Percentiles rank a stretch among this genome's conserved stretches.
Conservation (phyloP, 192 early-diverging fungal genomes). For the Gigaspora rosea region DNA sequence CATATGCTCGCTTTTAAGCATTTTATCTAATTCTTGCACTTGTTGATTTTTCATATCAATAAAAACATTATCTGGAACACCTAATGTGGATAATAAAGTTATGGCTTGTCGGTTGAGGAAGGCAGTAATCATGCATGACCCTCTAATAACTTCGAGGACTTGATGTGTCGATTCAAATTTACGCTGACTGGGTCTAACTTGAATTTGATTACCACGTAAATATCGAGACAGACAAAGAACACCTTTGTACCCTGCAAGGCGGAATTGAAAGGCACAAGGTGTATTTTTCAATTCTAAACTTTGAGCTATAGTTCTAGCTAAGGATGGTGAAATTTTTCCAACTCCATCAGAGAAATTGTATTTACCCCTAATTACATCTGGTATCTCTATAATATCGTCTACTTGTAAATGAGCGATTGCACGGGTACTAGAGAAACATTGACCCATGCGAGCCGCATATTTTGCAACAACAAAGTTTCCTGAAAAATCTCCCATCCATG, state of each 20-base stretch:
- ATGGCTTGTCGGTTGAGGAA: slow-evolving; percentile 71
- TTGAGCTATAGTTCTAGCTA: slow-evolving; percentile 49
- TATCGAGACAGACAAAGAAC: slow-evolving; percentile 48
- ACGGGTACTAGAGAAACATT: slow-evolving; percentile 72
- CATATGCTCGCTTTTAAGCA: slow-evolving; percentile 37
- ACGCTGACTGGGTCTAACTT: slow-evolving; percentile 56
- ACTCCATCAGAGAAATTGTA: slow-evolving; percentile 77
- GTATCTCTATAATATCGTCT: slow-evolving; percentile 48
- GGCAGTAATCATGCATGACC: slow-evolving; percentile 50
- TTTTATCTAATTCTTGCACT: slow-evolving; percentile 41
- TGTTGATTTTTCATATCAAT: slow-evolving; percentile 49
- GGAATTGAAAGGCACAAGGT: slow-evolving; percentile 72
- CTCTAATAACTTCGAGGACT: slow-evolving; percentile 61
- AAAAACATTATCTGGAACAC: slow-evolving; percentile 60
- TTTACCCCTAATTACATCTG: slow-evolving; percentile 59
- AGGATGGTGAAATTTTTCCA: slow-evolving; percentile 56
- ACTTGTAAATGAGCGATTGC: slow-evolving; percentile 45
- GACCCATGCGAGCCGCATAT: slow-evolving; percentile 69
- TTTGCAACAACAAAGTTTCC: slow-evolving; percentile 66
- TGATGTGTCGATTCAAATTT: slow-evolving; percentile 59
- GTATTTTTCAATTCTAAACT: slow-evolving; percentile 39
- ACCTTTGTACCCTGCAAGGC: slow-evolving; percentile 69
- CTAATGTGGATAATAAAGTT: slow-evolving; percentile 56
- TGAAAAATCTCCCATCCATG: slow-evolving; percentile 73
- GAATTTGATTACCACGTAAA: slow-evolving; percentile 39